These are phyloP conservation scores for Karstenula rhodostoma DNA, from an alignment of 2,329 filamentous ascomycete species.

Conservation along the genomic window DNA sequence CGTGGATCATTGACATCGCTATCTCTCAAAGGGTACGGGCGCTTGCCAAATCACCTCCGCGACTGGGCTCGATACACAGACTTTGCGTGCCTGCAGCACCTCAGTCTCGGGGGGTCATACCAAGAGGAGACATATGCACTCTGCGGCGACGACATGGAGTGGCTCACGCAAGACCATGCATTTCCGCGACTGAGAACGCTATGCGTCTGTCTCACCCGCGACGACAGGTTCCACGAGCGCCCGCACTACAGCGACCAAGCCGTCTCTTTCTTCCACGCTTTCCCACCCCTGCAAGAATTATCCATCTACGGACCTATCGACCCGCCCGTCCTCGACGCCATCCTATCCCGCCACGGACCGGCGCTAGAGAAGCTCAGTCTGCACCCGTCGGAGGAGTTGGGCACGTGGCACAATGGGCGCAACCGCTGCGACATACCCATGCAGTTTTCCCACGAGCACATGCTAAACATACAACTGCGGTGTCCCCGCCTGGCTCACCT, in stretches of 20 bases:
- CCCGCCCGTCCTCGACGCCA: slow-evolving; percentile 19
- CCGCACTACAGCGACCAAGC: slow-evolving; percentile 28
- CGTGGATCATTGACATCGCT: slow-evolving; percentile 28
- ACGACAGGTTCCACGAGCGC: slow-evolving; percentile 23
- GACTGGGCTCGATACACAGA: slow-evolving; percentile 27
- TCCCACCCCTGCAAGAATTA: slow-evolving; percentile 27
- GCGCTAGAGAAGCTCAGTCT: slow-evolving; percentile 25
- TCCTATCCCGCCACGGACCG: slow-evolving; percentile 22
- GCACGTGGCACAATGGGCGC: slow-evolving; percentile 8
- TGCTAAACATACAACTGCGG: slow-evolving; percentile 23
- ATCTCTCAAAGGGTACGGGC: slow-evolving; percentile 19
- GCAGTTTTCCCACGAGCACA: slow-evolving; percentile 23
- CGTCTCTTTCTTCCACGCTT: slow-evolving; percentile 26
- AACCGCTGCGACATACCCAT: slow-evolving; percentile 24
- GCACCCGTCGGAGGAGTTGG: slow-evolving; percentile 13
- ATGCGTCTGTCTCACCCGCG: slow-evolving; percentile 20
- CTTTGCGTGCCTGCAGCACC: slow-evolving; percentile 27
- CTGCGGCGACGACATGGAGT: slow-evolving; percentile 28
- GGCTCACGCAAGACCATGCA: slow-evolving; percentile 19
- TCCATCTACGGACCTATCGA: slow-evolving; percentile 25
- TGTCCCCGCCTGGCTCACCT: slow-evolving; percentile 27
- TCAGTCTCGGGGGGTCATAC: slow-evolving; percentile 20
- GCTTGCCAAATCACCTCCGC: slow-evolving; percentile 15
- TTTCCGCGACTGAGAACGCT: slow-evolving; percentile 25
- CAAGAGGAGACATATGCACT: slow-evolving; percentile 13